A percentile compares a stretch with the other conserved stretches of the same genome.
Evolutionary conservation across 352 stramenopile species (phyloP).

Genomic region (Thalassiosira livingstoniorum): DNA sequence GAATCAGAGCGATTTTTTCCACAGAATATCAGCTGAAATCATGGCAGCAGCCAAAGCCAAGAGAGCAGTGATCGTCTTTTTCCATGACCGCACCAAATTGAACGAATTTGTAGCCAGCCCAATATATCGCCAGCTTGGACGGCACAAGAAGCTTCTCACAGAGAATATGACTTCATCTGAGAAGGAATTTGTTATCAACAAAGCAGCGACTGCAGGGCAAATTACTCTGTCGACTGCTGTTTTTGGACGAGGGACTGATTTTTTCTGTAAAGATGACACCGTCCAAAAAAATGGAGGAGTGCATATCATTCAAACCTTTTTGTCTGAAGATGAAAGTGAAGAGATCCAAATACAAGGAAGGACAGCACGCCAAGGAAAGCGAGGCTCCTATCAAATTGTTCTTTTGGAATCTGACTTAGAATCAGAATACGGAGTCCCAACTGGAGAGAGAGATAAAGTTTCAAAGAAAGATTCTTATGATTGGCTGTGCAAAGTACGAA

Average conservation of each 20-base stretch:
- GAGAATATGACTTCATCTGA: constrained; percentile 64
- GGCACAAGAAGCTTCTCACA: constrained; percentile 62
- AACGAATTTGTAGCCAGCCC: constrained; percentile 65
- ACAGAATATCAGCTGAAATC: constrained; percentile 70
- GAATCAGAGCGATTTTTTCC: constrained; percentile 62
- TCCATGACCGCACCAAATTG: constrained; percentile 51
- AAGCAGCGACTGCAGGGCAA: constrained; percentile 70
- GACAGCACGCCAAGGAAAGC: constrained; percentile 76
- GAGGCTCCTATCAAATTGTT: constrained; percentile 77
- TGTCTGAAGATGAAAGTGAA: constrained; percentile 70
- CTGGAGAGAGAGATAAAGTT: constrained; percentile 51
- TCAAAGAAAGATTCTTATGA: constrained; percentile 67
- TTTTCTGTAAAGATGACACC: constrained; percentile 78
- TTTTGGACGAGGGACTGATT: constrained; percentile 81
- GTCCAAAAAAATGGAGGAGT: constrained; percentile 71
- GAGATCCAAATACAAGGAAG: constrained; percentile 83
- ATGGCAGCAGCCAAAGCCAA: constrained; percentile 52
- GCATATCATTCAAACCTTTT: constrained; percentile 76
- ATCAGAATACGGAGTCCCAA: constrained; percentile 62
- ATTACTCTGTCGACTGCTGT: constrained; percentile 70
- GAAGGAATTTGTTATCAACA: constrained; percentile 78
- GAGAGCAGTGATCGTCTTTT: constrained; percentile 79
- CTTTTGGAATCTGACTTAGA: constrained; percentile 76
- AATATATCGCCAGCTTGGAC: constrained; percentile 64
- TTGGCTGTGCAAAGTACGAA: constrained; percentile 57